Base-by-base conservation (phyloP, 2,329 filamentous ascomycete genomes). In the Cadophora gregata region DNA sequence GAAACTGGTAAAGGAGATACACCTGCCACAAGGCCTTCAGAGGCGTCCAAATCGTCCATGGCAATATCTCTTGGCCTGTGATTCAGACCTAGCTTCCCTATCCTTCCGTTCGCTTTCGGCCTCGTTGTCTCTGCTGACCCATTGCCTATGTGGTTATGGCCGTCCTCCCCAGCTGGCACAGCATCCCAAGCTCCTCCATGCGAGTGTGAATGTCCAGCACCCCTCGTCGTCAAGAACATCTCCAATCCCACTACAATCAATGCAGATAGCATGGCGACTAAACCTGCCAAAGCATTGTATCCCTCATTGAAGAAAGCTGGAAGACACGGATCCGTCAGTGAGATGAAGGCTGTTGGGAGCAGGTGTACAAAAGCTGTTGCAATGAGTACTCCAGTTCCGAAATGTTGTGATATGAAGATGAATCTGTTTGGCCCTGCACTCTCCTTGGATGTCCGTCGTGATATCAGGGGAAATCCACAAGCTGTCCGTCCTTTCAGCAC, bases 191-290 rank as follows among this genome's bases (percentile, higher is more conserved):
- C 59, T 10, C 67, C 72, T 27, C 71, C 77, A 70, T 89, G 87
- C 1, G 85, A 83, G 73, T 89, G 85, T 1, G 85, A 85, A 73
- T 88, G 88, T 1, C 86, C 83, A 1, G 87, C 88, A 51, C 88
- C 88, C 64, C 87, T 80, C 1, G 90, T 91, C 0, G 93, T 93
- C 72, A 98, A 89, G 77, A 93, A 93, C 80, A 96, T 97, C 78
- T 98, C 95, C 62, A 97, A 85, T 1, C 88, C 86, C 7, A 97
- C 92, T 3, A 97, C 93, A 4, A 91, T 81, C 67, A 97, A 84
- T n/a, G 93, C 91, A 12, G 91, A 89, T 10, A 89, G 79, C 91
- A 97, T 95, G 64, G 92, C 91, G 56, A 97, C 86, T 58, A 96
- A 83, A 1, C 93, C 93, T 0, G 93, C 88, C 77, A 96, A 89